Percentiles rank a stretch among this genome's conserved stretches.
Conservation (phyloP, 176 grass and related monocot genomes). For the Canna indica region DNA sequence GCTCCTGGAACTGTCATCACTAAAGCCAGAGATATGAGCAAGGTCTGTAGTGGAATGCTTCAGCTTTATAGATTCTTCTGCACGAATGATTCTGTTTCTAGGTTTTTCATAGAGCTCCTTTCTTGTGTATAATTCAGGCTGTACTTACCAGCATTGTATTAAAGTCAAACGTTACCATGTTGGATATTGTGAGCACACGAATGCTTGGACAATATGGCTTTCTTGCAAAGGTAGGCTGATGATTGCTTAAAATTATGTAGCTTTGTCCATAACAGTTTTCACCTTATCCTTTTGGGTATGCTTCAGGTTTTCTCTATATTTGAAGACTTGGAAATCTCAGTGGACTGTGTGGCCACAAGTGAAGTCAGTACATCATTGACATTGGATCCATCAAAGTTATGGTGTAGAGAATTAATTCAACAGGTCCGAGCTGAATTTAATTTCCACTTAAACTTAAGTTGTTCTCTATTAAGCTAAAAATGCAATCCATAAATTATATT, state of each 20-base stretch:
- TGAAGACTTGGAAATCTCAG: constrained; percentile 86
- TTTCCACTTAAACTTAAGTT: not conserved
- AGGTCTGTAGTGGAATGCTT: constrained; percentile 34
- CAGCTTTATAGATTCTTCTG: not conserved
- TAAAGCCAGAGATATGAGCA: constrained; percentile 77
- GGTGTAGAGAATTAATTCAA: constrained; percentile 69
- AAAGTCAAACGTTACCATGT: constrained; percentile 95
- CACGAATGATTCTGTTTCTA: not conserved
- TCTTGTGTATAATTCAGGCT: constrained; percentile 34
- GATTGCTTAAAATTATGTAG: not conserved
- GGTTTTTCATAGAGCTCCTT: constrained; percentile 1
- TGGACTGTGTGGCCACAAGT: constrained; percentile 89
- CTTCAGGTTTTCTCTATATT: constrained; percentile 86
- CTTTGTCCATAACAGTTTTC: not conserved
- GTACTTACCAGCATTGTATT: constrained; percentile 89
- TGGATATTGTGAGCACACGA: constrained; percentile 88
- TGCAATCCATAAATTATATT: too few relatives aligned
- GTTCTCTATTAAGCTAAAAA: too few relatives aligned
- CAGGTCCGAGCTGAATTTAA: constrained; percentile 27
- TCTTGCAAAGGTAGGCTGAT: constrained; percentile 54
- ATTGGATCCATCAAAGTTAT: constrained; percentile 81
- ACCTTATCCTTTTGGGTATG: not conserved
- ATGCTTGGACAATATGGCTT: constrained; percentile 99
- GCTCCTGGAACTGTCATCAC: constrained; percentile 89
- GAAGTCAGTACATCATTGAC: constrained; percentile 95